Base-by-base conservation (phyloP, 805 yeast genomes). In the Wickerhamomyces xylosicus region DNA sequence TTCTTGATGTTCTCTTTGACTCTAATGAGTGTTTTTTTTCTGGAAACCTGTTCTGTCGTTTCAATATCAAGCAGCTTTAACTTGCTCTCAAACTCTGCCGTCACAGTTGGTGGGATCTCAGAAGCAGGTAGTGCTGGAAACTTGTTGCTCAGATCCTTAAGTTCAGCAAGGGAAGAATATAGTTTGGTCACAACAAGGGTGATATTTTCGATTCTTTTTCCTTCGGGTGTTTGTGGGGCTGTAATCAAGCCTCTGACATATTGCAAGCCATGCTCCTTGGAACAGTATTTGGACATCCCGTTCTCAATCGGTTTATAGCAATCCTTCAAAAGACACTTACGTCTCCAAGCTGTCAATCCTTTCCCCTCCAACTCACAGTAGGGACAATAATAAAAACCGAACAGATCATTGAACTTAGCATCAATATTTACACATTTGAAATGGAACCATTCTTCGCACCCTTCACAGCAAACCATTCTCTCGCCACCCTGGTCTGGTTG, bases 381-480 rank as follows among this genome's bases (percentile, higher is more conserved):
- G 9, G 81, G 80, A 53, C 97, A 87, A 53, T 64, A 81, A 52
- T 71, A 87, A 39, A 71, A 70, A 35, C 72, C 66, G 10, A 86
- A 77, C 37, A 86, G 62, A 31, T 69, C 65, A 41, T 72, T 67
- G 50, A 69, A 71, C 39, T 64, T 59, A 8, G 54, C 56, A 37
- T 77, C 67, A 29, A 86, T 54, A 38, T 68, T 69, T 69, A 87
- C 73, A 55, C 97, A 89, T 35, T 62, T 63, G 58, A 87, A 85
- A 59, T 89, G 97, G 54, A 71, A 89, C 97, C 97, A 89, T 42
- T 85, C 95, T 52, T 86, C 95, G 59, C 97, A 89, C 5, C 85
- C 89, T 55, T 87, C 96, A 56, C 97, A 87, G 0, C 83, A 85
- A n/a, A 89, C 82, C 97, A 89, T 89, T 54, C 87, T 62, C 41